A percentile compares a stretch with the other conserved stretches of the same genome.
phyloP scores from a whole-genome alignment of 1,284 basidiomycete species.

The Trichosporon inkin region DNA sequence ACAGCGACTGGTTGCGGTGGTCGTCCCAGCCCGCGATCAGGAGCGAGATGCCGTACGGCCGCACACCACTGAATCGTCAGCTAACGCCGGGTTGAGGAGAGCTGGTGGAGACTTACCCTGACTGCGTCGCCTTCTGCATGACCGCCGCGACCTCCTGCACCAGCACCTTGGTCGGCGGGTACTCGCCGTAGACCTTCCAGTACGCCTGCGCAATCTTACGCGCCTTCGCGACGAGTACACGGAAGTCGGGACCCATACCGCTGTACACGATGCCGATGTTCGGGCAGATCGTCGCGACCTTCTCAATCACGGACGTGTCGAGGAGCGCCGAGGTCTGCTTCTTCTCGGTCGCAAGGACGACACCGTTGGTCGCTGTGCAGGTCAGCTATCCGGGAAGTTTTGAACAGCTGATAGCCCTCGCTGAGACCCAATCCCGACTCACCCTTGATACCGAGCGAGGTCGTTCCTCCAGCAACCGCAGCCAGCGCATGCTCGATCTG shows the following conservation, averaged over 20 bases:
- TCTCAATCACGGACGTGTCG: constrained; percentile 95
- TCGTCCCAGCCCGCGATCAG: constrained; percentile 94
- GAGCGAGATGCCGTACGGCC: constrained; percentile 94
- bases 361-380: constrained; percentile 83
- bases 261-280: constrained; percentile 99
- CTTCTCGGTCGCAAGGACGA: constrained; percentile 99
- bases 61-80: constrained; percentile 70
- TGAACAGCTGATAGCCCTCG: not conserved
- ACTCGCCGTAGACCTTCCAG: constrained; percentile 99
- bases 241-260: constrained; percentile 98
- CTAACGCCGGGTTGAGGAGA: not conserved
- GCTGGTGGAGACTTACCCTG: constrained; percentile 61
- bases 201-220: constrained; percentile 97
- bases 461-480: constrained; percentile 93
- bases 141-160: constrained; percentile 96
- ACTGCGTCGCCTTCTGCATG: constrained; percentile 99
- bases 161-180: constrained; percentile 93
- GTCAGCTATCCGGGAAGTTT: not conserved
- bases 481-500: constrained; percentile 99
- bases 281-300: constrained; percentile 92
- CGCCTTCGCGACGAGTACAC: constrained; percentile 86
- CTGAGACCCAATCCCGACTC: constrained; percentile 15
- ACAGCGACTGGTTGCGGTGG: constrained; percentile 84
- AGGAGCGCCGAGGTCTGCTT: constrained; percentile 95
- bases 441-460: constrained; percentile 98